Conservation (phyloP, 345 rosid species). For the Eutrema heterophyllum region DNA sequence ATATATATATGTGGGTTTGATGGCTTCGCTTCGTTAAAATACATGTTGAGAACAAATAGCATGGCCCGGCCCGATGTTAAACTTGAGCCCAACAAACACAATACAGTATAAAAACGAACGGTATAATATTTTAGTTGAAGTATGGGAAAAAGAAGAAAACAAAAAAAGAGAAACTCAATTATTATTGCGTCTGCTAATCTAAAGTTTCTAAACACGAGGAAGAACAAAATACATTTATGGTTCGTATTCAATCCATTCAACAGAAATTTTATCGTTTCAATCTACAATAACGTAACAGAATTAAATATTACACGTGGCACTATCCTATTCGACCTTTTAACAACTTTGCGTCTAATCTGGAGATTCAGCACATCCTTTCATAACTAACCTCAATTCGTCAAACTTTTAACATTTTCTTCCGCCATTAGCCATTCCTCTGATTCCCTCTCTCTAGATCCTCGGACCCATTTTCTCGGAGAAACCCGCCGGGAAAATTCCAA, state of each 20-base stretch:
- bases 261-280: slow-evolving; percentile 16
- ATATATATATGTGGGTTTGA: no score
- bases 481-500: background rate
- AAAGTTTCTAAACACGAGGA: background rate
- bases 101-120: background rate
- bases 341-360: slow-evolving; percentile 14
- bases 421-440: background rate
- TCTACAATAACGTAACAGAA: slow-evolving; percentile 11
- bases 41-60: no score
- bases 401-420: background rate
- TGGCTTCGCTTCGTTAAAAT: no score
- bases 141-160: background rate
- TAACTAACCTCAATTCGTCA: slow-evolving; percentile 19
- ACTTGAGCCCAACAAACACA: background rate
- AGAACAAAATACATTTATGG: slow-evolving; percentile 12
- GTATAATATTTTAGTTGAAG: background rate
- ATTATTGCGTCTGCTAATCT: background rate
- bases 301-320: background rate
- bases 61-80: background rate
- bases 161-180: background rate
- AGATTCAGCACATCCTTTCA: background rate
- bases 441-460: background rate
- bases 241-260: background rate
- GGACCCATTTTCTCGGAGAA: background rate
- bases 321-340: background rate